A percentile compares a stretch with the other conserved stretches of the same genome.
Evolutionary conservation across 179 eudicot genomes (phyloP).

Genomic region (Silene noctiflora): DNA sequence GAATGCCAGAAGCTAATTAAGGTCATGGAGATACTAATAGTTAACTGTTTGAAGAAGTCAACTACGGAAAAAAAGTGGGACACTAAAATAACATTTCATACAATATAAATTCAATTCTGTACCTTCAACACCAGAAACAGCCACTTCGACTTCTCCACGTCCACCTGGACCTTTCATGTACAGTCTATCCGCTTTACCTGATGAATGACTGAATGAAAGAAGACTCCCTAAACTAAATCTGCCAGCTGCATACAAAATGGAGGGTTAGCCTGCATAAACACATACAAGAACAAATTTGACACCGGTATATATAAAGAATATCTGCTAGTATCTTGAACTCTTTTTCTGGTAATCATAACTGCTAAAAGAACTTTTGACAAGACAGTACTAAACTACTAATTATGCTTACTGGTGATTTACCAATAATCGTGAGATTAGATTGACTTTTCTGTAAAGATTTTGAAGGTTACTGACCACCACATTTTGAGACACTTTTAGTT

Average conservation of each 20-base stretch:
- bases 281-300: not conserved
- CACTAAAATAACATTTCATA: not conserved
- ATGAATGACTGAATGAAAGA: slow-evolving; percentile 70
- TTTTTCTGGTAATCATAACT: not conserved
- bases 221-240: slow-evolving; percentile 82
- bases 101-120: slow-evolving; percentile 12
- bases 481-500: not conserved
- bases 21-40: not conserved
- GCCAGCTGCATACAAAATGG: slow-evolving; percentile 54
- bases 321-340: not conserved
- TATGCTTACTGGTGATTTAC: not conserved
- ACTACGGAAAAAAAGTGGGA: not conserved
- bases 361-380: not conserved
- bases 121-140: slow-evolving; percentile 95
- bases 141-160: slow-evolving; percentile 98
- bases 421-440: not conserved
- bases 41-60: not conserved
- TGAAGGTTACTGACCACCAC: not conserved
- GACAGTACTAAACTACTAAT: not conserved
- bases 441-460: not conserved
- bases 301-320: not conserved
- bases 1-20: not conserved
- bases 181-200: slow-evolving; percentile 76
- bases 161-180: slow-evolving; percentile 99
- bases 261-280: slow-evolving; percentile 13